Percentiles rank a stretch among this genome's conserved stretches.
Evolutionary conservation across 805 yeast species (phyloP).

Genomic region (Scheffersomyces ergatensis): DNA sequence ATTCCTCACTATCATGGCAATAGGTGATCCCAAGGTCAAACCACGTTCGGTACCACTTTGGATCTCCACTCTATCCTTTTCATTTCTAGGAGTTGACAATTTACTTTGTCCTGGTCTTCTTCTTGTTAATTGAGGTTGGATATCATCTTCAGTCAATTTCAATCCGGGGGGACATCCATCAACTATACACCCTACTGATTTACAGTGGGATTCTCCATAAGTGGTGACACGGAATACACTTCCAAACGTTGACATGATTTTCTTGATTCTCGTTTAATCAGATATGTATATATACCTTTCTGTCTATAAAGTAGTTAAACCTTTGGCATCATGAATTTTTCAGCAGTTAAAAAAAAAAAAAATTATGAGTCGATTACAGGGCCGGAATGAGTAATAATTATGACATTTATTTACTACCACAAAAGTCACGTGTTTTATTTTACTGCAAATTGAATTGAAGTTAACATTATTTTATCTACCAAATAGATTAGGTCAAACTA

Average conservation of each 20-base stretch:
- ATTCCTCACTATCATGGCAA: constrained; percentile 88
- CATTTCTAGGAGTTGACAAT: constrained; percentile 92
- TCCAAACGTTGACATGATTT: constrained; percentile 42
- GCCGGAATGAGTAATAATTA: too few relatives aligned
- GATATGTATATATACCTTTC: too few relatives aligned
- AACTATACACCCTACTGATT: constrained; percentile 95
- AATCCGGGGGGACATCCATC: constrained; percentile 98
- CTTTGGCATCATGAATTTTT: too few relatives aligned
- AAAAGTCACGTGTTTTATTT: too few relatives aligned
- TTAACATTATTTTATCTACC: too few relatives aligned
- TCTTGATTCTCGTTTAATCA: too few relatives aligned
- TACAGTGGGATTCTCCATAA: constrained; percentile 97
- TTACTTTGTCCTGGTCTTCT: constrained; percentile 97
- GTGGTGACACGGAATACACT: constrained; percentile 70
- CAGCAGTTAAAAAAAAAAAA: too few relatives aligned
- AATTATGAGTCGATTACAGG: too few relatives aligned
- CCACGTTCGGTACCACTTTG: constrained; percentile 95
- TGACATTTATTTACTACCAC: too few relatives aligned
- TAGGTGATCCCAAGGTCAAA: constrained; percentile 89
- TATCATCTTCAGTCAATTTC: constrained; percentile 76
- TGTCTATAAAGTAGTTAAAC: too few relatives aligned
- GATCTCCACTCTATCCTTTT: constrained; percentile 87
- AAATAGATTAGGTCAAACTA: too few relatives aligned
- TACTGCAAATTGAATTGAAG: too few relatives aligned
- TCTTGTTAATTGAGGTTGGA: constrained; percentile 94